Percentiles rank a stretch among this genome's conserved stretches.
Conservation (phyloP, 306 rosid genomes). For the Luffa aegyptiaca region DNA sequence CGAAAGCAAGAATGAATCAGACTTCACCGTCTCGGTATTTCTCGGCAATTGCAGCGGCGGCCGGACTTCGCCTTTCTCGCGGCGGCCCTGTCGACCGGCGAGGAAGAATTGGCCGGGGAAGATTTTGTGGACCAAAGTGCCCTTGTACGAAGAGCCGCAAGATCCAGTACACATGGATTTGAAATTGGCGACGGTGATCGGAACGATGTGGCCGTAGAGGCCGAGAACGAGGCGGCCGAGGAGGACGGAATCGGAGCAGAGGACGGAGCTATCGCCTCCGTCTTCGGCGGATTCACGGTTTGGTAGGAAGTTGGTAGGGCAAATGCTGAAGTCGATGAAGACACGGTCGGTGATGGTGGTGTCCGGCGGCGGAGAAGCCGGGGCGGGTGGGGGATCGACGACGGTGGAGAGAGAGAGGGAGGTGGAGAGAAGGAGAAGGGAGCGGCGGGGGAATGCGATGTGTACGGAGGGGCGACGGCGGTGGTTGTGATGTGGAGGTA, state of each 20-base stretch:
- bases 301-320: slow-evolving; percentile 63
- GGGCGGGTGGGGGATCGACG: slow-evolving; percentile 8
- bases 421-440: slow-evolving; percentile 40
- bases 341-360: slow-evolving; percentile 83
- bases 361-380: slow-evolving; percentile 20
- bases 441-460: slow-evolving; percentile 32
- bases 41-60: slow-evolving; percentile 44
- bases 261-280: slow-evolving; percentile 10
- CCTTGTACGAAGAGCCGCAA: slow-evolving; percentile 45
- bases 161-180: slow-evolving; percentile 56
- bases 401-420: slow-evolving; percentile 24
- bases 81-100: slow-evolving; percentile 76
- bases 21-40: slow-evolving; percentile 57
- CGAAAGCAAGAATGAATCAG: slow-evolving; percentile 45
- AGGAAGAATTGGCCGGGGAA: slow-evolving; percentile 73
- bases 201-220: slow-evolving; percentile 74
- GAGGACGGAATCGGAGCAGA: slow-evolving; percentile 62
- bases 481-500: slow-evolving; percentile 5
- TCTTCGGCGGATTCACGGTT: slow-evolving; percentile 36
- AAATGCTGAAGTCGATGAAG: slow-evolving; percentile 84
- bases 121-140: slow-evolving; percentile 60
- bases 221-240: slow-evolving; percentile 76
- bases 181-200: slow-evolving; percentile 70
- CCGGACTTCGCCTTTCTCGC: slow-evolving; percentile 75
- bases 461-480: background rate